These are phyloP conservation scores for Lactifluus volemus DNA, from an alignment of 768 basidiomycete genomes.

Conservation along the genomic window DNA sequence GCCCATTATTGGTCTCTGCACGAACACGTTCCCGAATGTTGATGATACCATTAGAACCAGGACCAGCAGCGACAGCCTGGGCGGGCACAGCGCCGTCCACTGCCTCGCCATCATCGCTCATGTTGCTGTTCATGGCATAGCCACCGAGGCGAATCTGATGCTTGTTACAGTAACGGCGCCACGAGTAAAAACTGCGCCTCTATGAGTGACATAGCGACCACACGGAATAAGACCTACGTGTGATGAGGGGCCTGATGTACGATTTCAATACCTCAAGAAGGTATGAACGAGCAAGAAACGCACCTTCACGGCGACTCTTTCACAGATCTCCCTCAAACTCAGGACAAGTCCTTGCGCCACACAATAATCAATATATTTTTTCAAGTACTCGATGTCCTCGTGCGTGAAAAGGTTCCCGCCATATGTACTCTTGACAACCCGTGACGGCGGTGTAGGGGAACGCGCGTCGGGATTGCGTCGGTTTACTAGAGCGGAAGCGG, in stretches of 20 bases:
- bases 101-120: conserved; percentile 43
- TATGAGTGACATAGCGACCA: not conserved
- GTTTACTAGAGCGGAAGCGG: conserved; percentile 58
- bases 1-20: conserved; percentile 26
- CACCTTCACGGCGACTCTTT: conserved; percentile 78
- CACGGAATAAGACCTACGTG: conserved; percentile 44
- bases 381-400: conserved; percentile 75
- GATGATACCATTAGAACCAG: conserved; percentile 33
- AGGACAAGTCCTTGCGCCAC: conserved; percentile 80
- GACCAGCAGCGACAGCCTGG: conserved; percentile 25
- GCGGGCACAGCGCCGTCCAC: conserved; percentile 26
- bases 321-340: conserved; percentile 79
- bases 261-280: not conserved
- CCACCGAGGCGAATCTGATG: conserved; percentile 86
- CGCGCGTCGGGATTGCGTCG: conserved; percentile 58
- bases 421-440: conserved; percentile 83
- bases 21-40: conserved; percentile 36
- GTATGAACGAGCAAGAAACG: conserved; percentile 12
- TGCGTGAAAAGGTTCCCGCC: conserved; percentile 83
- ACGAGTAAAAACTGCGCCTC: conserved; percentile 66
- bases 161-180: conserved; percentile 89
- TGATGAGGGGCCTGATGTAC: conserved; percentile 69
- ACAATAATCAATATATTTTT: conserved; percentile 86
- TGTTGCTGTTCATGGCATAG: conserved; percentile 74
- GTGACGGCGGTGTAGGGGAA: conserved; percentile 75